phyloP scores from a whole-genome alignment of 768 basidiomycete species.

The Mycena indigotica region DNA sequence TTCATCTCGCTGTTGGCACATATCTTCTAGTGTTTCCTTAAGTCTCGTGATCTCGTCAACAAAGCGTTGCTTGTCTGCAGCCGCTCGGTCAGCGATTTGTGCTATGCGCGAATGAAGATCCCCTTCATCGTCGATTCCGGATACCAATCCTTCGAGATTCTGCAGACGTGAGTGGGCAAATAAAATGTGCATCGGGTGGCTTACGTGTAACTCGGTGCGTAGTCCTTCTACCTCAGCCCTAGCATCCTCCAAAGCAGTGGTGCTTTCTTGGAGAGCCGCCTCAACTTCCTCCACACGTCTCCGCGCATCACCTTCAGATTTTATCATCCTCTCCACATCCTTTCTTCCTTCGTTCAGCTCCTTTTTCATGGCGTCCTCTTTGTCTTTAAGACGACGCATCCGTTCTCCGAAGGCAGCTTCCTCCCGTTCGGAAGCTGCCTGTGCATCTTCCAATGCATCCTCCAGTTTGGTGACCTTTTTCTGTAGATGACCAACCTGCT shows the following conservation, averaged over 20 bases:
- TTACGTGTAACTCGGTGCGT: conserved; percentile 73
- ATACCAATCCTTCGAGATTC: conserved; percentile 68
- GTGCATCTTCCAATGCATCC: conserved; percentile 81
- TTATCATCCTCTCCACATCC: conserved; percentile 62
- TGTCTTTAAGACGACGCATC: conserved; percentile 70
- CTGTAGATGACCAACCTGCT: conserved; percentile 88
- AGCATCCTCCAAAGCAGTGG: conserved; percentile 84
- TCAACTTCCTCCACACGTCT: conserved; percentile 81
- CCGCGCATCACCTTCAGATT: conserved; percentile 64
- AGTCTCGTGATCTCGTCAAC: conserved; percentile 59
- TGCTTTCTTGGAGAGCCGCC: conserved; percentile 86
- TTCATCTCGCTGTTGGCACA: conserved; percentile 30
- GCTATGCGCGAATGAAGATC: conserved; percentile 49
- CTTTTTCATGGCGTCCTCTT: conserved; percentile 67
- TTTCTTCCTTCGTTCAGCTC: conserved; percentile 70
- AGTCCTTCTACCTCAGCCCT: conserved; percentile 85
- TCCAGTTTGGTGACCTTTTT: conserved; percentile 75
- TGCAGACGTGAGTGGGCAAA: conserved; percentile 31
- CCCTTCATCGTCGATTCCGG: conserved; percentile 38
- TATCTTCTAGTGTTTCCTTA: conserved; percentile 47
- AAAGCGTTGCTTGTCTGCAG: conserved; percentile 53
- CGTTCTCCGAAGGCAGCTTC: conserved; percentile 63
- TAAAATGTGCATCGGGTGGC: conserved; percentile 30
- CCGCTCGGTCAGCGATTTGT: conserved; percentile 49
- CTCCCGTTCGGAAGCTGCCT: conserved; percentile 70